A percentile compares a stretch with the other conserved stretches of the same genome.
These are phyloP conservation scores for Myriosclerotinia duriaeana DNA, from an alignment of 2,329 filamentous ascomycete genomes.

Conservation along the genomic window DNA sequence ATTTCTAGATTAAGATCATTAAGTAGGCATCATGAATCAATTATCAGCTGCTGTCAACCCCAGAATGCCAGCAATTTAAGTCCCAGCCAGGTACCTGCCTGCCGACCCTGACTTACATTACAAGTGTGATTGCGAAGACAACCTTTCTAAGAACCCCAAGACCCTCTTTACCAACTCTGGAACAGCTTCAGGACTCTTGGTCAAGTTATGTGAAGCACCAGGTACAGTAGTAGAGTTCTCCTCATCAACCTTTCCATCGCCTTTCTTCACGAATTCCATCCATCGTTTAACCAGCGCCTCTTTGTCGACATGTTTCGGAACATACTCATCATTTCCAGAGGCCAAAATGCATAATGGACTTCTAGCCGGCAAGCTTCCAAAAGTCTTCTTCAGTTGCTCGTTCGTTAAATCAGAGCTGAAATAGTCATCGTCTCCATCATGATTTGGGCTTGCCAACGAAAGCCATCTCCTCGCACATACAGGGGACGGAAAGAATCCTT, in stretches of 20 bases:
- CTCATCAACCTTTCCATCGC: constrained; percentile 50
- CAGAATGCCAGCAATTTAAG: neutral
- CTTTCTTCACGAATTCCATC: constrained; percentile 46
- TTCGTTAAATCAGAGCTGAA: constrained; percentile 64
- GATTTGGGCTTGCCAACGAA: constrained; percentile 55
- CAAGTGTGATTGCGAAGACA: constrained; percentile 19
- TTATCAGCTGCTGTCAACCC: neutral
- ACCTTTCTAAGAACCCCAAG: constrained; percentile 47
- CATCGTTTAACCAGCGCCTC: constrained; percentile 50
- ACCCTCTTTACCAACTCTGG: constrained; percentile 52
- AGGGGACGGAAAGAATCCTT: constrained; percentile 43
- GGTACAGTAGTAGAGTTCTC: constrained; percentile 49
- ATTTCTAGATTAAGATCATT: no score
- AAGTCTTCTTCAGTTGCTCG: constrained; percentile 52
- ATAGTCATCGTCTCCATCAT: constrained; percentile 63
- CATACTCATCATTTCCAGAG: constrained; percentile 52
- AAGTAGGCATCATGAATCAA: neutral
- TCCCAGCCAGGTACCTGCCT: no score
- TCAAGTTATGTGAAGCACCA: constrained; percentile 53
- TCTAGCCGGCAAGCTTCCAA: constrained; percentile 51
- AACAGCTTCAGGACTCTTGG: constrained; percentile 48
- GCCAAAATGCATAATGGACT: constrained; percentile 51
- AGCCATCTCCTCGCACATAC: constrained; percentile 59
- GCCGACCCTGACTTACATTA: neutral
- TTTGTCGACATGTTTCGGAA: constrained; percentile 50